Conservation (phyloP, 257 asterid genomes). For the Agastache rugosa region DNA sequence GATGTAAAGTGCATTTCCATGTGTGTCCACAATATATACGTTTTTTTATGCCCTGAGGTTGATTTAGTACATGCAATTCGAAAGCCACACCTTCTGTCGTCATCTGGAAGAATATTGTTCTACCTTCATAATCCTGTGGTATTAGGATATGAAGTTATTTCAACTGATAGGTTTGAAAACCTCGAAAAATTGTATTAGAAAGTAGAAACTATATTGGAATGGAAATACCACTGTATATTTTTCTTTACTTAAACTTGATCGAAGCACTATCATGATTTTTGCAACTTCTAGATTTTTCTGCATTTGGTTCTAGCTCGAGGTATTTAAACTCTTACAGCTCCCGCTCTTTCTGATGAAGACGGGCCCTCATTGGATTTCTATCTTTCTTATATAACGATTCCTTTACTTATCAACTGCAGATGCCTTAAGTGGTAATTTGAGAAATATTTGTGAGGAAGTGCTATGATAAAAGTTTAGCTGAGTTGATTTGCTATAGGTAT, state of each 20-base stretch:
- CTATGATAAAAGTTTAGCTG: too few relatives aligned
- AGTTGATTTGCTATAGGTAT: too few relatives aligned
- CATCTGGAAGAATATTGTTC: not conserved
- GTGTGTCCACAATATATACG: constrained; percentile 28
- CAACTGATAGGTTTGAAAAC: constrained; percentile 16
- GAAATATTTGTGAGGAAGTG: too few relatives aligned
- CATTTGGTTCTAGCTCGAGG: not conserved
- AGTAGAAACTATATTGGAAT: not conserved
- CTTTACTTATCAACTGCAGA: too few relatives aligned
- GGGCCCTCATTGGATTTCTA: too few relatives aligned
- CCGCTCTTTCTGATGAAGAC: too few relatives aligned
- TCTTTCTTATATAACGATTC: too few relatives aligned
- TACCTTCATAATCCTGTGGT: not conserved
- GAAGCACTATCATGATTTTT: not conserved
- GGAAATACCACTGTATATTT: not conserved
- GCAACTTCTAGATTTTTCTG: not conserved
- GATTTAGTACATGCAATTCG: constrained; percentile 1
- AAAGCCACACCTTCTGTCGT: not conserved
- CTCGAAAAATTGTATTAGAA: constrained; percentile 8
- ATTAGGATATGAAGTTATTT: constrained; percentile 20
- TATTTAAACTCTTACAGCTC: too few relatives aligned
- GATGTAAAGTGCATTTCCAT: constrained; percentile 26
- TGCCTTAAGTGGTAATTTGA: too few relatives aligned
- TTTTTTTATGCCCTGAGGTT: not conserved
- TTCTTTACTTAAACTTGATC: not conserved